phyloP scores from a whole-genome alignment of 306 rosid species.

The Begonia fuchsioides region DNA sequence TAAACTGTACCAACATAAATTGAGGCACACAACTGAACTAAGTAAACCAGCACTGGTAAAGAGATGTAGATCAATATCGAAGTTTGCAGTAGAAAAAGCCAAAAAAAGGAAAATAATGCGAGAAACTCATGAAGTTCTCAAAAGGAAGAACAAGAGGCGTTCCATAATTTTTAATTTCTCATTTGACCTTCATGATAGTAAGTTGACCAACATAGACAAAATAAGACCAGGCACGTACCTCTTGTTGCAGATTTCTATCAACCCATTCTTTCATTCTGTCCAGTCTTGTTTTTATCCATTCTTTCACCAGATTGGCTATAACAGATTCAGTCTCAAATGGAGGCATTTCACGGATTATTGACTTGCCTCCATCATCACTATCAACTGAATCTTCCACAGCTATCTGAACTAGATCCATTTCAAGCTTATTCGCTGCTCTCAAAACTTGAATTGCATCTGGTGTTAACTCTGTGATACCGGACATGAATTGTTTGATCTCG shows the following conservation, averaged over 20 bases:
- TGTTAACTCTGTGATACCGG: slow-evolving; percentile 71
- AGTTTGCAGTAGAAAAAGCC: too few relatives aligned
- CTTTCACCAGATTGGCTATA: slow-evolving; percentile 81
- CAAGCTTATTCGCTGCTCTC: slow-evolving; percentile 93
- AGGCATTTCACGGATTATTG: slow-evolving; percentile 98
- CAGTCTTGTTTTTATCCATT: slow-evolving; percentile 77
- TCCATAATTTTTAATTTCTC: too few relatives aligned
- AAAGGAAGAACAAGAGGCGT: too few relatives aligned
- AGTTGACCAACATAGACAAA: too few relatives aligned
- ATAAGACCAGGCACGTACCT: slow-evolving; percentile 37
- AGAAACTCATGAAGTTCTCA: too few relatives aligned
- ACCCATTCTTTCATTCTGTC: slow-evolving; percentile 89
- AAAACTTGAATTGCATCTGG: slow-evolving; percentile 92
- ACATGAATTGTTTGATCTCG: slow-evolving; percentile 77
- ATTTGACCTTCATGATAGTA: too few relatives aligned
- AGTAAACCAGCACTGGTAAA: too few relatives aligned
- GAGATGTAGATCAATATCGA: too few relatives aligned
- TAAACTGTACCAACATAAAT: too few relatives aligned
- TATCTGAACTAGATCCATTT: slow-evolving; percentile 91
- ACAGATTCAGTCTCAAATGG: slow-evolving; percentile 92
- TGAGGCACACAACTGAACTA: too few relatives aligned
- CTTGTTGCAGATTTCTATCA: slow-evolving; percentile 90
- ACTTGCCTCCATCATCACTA: slow-evolving; percentile 96
- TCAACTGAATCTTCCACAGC: slow-evolving; percentile 95
- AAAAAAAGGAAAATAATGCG: too few relatives aligned